Conservation (phyloP, 129 eudicot genomes). For the Glebionis coronaria region DNA sequence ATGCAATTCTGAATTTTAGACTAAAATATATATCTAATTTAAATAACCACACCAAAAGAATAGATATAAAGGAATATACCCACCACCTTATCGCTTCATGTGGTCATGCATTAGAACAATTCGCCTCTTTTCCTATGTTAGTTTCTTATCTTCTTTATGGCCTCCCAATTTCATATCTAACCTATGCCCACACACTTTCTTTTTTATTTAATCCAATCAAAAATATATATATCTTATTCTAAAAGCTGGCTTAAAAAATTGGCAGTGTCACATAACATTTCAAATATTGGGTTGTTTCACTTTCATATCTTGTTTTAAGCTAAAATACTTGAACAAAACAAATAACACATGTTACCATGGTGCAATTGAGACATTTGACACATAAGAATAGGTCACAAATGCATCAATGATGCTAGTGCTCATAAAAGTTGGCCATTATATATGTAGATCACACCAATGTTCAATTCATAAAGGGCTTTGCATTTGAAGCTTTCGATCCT, state of each 20-base stretch:
- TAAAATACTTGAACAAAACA: not conserved
- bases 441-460: constrained; percentile 5
- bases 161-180: constrained; percentile 39
- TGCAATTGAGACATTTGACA: not conserved
- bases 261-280: not conserved
- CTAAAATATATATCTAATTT: too few species aligned
- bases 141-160: constrained; percentile 37
- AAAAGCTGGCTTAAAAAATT: constrained; percentile 1
- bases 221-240: not conserved
- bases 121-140: constrained; percentile 20
- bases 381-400: constrained; percentile 3
- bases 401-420: constrained; percentile 9
- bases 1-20: too few species aligned
- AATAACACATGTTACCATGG: not conserved
- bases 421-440: constrained; percentile 18
- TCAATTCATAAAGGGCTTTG: constrained; percentile 16
- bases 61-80: constrained; percentile 30
- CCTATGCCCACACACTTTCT: constrained; percentile 37
- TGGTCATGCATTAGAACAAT: constrained; percentile 29
- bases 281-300: constrained; percentile 4
- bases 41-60: not conserved
- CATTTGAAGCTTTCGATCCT: not conserved
- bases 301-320: constrained; percentile 4
- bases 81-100: constrained; percentile 36
- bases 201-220: constrained; percentile 20